These are phyloP conservation scores for Vigna unguiculata DNA, from an alignment of 306 rosid genomes.

Conservation along the genomic window DNA sequence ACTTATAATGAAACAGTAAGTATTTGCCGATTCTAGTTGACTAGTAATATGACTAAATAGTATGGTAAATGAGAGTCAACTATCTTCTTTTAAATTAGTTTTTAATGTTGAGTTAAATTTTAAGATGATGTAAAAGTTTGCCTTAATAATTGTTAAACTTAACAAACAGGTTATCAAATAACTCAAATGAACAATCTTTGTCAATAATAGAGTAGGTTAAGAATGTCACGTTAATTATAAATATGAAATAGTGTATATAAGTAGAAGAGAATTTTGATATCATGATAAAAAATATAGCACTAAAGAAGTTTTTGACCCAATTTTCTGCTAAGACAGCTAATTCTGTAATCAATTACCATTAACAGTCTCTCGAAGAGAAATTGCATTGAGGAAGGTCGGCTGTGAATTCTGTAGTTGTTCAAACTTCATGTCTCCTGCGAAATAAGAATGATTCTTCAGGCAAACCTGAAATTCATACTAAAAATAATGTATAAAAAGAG, in stretches of 20 bases:
- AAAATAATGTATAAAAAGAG: neutral
- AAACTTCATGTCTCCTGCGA: conserved; percentile 56
- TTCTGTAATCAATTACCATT: conserved; percentile 48
- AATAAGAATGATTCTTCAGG: conserved; percentile 5
- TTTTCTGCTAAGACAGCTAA: neutral
- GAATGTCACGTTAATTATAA: neutral
- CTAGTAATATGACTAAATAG: neutral
- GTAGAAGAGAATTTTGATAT: neutral
- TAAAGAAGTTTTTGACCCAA: neutral
- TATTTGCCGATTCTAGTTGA: neutral
- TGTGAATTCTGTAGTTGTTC: conserved; percentile 49
- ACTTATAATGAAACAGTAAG: neutral
- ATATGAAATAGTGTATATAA: neutral
- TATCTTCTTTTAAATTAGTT: neutral
- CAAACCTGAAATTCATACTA: neutral
- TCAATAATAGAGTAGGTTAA: too few relatives aligned
- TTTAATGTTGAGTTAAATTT: too few relatives aligned
- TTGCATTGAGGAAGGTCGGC: conserved; percentile 26
- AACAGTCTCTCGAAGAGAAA: conserved; percentile 24
- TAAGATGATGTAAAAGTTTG: too few relatives aligned
- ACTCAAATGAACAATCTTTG: too few relatives aligned
- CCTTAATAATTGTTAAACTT: too few relatives aligned
- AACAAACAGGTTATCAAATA: too few relatives aligned
- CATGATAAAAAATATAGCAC: too few relatives aligned
- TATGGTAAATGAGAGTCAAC: neutral